phyloP scores from a whole-genome alignment of 2,329 filamentous ascomycete species.

The Aotearoamyces nothofagi region DNA sequence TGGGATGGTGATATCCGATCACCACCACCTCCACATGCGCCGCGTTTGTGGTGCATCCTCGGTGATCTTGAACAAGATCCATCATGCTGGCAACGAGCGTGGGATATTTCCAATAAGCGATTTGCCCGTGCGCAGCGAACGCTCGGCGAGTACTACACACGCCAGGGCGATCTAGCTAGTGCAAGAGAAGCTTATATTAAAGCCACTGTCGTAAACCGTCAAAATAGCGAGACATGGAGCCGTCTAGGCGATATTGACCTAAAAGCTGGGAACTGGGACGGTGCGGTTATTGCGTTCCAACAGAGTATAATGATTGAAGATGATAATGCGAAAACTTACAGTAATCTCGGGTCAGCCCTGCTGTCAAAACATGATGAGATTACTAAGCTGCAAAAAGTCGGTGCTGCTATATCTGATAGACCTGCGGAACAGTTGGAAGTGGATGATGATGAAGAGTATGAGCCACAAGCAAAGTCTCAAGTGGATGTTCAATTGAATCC shows the following conservation, averaged over 20 bases:
- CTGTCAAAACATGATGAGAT: constrained; percentile 49
- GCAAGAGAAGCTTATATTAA: constrained; percentile 67
- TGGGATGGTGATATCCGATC: constrained; percentile 48
- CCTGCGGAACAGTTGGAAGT: constrained; percentile 17
- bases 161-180: constrained; percentile 46
- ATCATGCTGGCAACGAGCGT: constrained; percentile 67
- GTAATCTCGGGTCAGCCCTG: constrained; percentile 78
- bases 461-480: constrained; percentile 5
- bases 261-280: constrained; percentile 59
- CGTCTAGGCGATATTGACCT: constrained; percentile 79
- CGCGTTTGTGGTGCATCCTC: constrained; percentile 81
- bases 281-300: constrained; percentile 71
- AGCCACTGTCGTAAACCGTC: constrained; percentile 62
- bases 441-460: constrained; percentile 15
- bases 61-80: constrained; percentile 73
- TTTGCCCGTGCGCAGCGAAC: constrained; percentile 82
- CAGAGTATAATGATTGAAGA: constrained; percentile 76
- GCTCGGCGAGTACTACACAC: constrained; percentile 64
- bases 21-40: constrained; percentile 66
- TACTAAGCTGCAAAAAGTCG: constrained; percentile 21
- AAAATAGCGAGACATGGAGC: constrained; percentile 79
- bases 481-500: constrained; percentile 6
- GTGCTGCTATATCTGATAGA: constrained; percentile 2
- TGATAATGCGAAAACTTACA: constrained; percentile 84
- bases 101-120: constrained; percentile 67